Conservation (phyloP, 1,284 basidiomycete genomes). For the Sanghuangporus weigelae region DNA sequence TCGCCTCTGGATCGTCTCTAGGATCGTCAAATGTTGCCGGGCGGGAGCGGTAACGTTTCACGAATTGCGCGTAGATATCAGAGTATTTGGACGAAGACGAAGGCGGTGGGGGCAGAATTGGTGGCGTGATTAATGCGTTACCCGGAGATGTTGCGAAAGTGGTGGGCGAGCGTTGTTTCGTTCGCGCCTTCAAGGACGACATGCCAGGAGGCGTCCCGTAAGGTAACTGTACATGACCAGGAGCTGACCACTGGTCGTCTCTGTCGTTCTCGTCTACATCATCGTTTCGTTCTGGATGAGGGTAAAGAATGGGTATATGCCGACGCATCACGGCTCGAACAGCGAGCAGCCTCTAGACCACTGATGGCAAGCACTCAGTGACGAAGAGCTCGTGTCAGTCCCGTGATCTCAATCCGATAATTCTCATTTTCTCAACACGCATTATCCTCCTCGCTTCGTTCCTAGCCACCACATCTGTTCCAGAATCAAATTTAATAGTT, state of each 20-base stretch:
- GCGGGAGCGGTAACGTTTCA: slow-evolving; percentile 63
- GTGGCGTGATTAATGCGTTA: background rate
- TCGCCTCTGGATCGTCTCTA: slow-evolving; percentile 67
- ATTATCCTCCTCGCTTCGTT: background rate
- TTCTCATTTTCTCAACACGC: too few relatives aligned
- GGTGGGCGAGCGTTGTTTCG: slow-evolving; percentile 11
- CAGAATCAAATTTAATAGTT: background rate
- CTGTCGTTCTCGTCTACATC: slow-evolving; percentile 43
- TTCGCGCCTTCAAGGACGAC: slow-evolving; percentile 2
- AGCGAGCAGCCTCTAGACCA: background rate
- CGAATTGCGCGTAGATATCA: slow-evolving; percentile 73
- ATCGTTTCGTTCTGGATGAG: slow-evolving; percentile 55
- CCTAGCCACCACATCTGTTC: background rate
- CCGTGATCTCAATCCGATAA: background rate
- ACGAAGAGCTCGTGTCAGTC: background rate
- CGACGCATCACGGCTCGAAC: slow-evolving; percentile 26
- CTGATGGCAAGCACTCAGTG: background rate
- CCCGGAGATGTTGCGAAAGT: slow-evolving; percentile 7
- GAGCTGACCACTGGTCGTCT: slow-evolving; percentile 26
- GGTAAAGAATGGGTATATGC: slow-evolving; percentile 62
- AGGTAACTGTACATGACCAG: slow-evolving; percentile 23
- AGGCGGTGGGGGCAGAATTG: slow-evolving; percentile 20
- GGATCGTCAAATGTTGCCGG: slow-evolving; percentile 56
- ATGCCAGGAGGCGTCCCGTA: slow-evolving; percentile 19
- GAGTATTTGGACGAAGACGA: slow-evolving; percentile 42